Conservation (phyloP, 1,284 basidiomycete species). For the Coriolopsis trogii region DNA sequence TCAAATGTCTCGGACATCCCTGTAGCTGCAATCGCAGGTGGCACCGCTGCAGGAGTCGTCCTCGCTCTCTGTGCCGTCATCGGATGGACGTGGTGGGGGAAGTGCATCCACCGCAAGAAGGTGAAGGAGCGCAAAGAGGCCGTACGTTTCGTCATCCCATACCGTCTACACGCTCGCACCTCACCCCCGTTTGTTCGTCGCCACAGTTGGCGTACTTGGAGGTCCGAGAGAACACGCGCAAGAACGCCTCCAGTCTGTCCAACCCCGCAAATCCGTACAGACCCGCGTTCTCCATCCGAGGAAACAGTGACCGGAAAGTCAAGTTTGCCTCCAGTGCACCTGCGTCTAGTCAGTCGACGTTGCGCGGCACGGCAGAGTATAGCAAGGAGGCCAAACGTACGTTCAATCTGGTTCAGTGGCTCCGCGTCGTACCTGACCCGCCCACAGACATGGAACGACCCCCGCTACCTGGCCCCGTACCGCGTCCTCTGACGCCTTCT, state of each 20-base stretch:
- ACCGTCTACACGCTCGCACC: neutral
- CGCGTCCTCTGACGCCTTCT: constrained; percentile 8
- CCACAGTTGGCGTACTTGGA: constrained; percentile 36
- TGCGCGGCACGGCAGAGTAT: constrained; percentile 9
- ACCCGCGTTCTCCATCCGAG: constrained; percentile 20
- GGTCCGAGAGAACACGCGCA: constrained; percentile 43
- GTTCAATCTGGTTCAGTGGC: neutral
- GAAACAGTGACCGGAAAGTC: constrained; percentile 29
- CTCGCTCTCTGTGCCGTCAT: constrained; percentile 48
- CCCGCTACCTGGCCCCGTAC: neutral
- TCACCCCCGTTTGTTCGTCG: neutral
- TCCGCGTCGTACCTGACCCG: neutral
- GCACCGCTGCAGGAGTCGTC: constrained; percentile 47
- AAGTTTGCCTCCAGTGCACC: constrained; percentile 26
- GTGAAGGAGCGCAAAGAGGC: constrained; percentile 40
- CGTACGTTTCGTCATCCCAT: constrained; percentile 35
- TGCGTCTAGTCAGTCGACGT: constrained; percentile 19
- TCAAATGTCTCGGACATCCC: constrained; percentile 36
- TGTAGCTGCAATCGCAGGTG: constrained; percentile 54
- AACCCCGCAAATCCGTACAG: constrained; percentile 21
- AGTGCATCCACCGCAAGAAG: constrained; percentile 42
- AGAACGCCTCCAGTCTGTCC: constrained; percentile 37
- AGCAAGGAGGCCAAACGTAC: constrained; percentile 7
- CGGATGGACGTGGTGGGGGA: constrained; percentile 55
- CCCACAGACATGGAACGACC: constrained; percentile 14